Evolutionary conservation across 257 asterid genomes (phyloP), one percentile per base, ranked within the genome.

Genomic region (Dorcoceras hygrometricum): DNA sequence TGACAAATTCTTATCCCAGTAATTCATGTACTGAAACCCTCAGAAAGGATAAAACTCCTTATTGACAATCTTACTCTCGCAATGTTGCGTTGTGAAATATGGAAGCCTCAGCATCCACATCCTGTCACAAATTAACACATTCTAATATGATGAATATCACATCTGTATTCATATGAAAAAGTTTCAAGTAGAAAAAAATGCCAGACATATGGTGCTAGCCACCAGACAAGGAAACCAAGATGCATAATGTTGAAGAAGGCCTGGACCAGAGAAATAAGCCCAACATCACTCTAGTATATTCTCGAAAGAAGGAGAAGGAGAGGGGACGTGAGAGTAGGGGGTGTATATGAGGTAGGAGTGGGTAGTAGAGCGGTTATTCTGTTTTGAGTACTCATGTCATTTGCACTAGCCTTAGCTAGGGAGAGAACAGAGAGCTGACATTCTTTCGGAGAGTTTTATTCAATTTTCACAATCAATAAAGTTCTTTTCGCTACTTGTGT

Each of bases 41-140:
- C 53, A 14, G 20, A 43, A 43, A 43, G 19, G 8, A 16, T 3
- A 32, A 56, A 69, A 61, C 57, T 25, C 68, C 59, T 58, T 53
- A 39, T 24, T 69, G 67, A 65, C 46, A 53, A 58, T 20, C 91
- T 88, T 86, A 90, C 97, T 92, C 98, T 63, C 95, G 84, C 78
- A 92, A 76, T 67, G 83, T 86, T 61, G 98, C 98, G 80, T 92
- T 89, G 79, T 86, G 96, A 78, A 92, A 92, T 78, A 81, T 89
- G 72, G 97, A 82, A 73, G 75, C 87, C 79, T 89, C 97, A 46
- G 98, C 98, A 87, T 92, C 98, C 43, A 87, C 98, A 78, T 92
- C 98, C 97, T 90, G 85, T 23, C 60, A 43, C 36, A 68, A 78
- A 65, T 51, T 69, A 67, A 68, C 70, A 72, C 66, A 62, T 66